Base-by-base conservation (phyloP, 1,139 yeast genomes). In the Meyerozyma smithsonii region DNA sequence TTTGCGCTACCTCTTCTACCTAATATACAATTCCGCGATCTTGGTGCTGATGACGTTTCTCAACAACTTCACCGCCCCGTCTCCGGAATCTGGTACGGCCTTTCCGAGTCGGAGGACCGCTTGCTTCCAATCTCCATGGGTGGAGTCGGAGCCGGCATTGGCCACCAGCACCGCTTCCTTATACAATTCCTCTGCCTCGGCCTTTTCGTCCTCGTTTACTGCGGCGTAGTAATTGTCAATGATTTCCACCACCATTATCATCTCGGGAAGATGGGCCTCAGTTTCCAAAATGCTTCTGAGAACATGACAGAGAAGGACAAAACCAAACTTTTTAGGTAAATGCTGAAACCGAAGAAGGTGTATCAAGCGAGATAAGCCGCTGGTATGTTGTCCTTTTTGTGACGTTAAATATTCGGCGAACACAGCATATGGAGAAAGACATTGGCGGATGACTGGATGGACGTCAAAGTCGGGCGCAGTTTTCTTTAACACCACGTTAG, bases 371-470 rank as follows among this genome's bases (percentile, higher is more conserved):
- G 72, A 62, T 10, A 23, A 20, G 65, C 55, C 11, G 69, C 66
- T 17, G 45, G 51, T 44, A 46, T 43, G 50, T 54, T 35, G 54
- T 50, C 12, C 55, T 61, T 16, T 46, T 41, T 12, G 49, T 61
- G 42, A 38, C 62, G 54, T 16, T 60, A 71, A 73, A 48, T 71
- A 79, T 45, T 73, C 77, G 41, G 64, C 68, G 36, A 84, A 61
- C 0, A 84, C 82, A 0, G 87, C 90, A 54, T 82, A 83, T 21
- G 94, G 94, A 0, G 92, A 67, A 38, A 84, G 59, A 35, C 84
- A 74, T 57, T 84, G 89, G 47, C 79, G 75, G 44, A 84, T 72
- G 1, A 77, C 66, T 1, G 85, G 79, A 26, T 82, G 74, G 5
- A 74, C 54, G 6, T 61, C 61, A 34, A 74, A 60, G 5, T 58